Base-by-base conservation (phyloP, 352 stramenopile species). In the Lagenidium giganteum region DNA sequence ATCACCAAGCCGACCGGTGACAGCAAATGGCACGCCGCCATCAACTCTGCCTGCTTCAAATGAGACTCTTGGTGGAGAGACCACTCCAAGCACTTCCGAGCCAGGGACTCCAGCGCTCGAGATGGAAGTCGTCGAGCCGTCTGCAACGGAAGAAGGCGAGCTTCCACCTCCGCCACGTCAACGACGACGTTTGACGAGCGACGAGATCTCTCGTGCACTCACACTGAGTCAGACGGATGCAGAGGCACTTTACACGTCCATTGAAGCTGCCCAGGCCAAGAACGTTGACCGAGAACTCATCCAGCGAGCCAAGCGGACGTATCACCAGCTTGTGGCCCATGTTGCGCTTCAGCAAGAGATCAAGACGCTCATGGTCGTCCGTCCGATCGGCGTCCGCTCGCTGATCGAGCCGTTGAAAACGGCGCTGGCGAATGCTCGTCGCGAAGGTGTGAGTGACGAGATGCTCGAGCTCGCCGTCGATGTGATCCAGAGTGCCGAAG, bases 261-360 rank as follows among this genome's bases (percentile, higher is more conserved):
- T 93, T 17, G 79, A 83, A 32, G 57, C 66, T 7, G 80, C 80
- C 9, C 61, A 83, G 18, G 54, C 66, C 13, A 90, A 87, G 54
- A 64, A 60, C 11, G 76, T 72, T 1, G 77, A 90, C 46, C 57
- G 28, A 1, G 57, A 67, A 34, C 51, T 90, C 30, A 51, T 90
- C 8, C 50, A 75, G 16, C 42, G 56, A 31, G 77, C 74, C 5
- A 62, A 62, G 40, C 64, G 67, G 18, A 85, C 74, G 18, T 90
- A 93, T 43, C 61, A 77, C 5, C 72, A 86, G 42, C 68, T 89
- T 16, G 63, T 82, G 13, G 75, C 77, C 16, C 80, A 90, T 25
- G 67, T 88, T 11, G 47, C 65, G 17, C 54, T 93, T 13, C 70
- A 90, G 37, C 69, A 93, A 59, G 80, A 90, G 62, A 79, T 90